Evolutionary conservation across 805 yeast genomes (phyloP).

Genomic region (Wickerhamomyces ciferrii): DNA sequence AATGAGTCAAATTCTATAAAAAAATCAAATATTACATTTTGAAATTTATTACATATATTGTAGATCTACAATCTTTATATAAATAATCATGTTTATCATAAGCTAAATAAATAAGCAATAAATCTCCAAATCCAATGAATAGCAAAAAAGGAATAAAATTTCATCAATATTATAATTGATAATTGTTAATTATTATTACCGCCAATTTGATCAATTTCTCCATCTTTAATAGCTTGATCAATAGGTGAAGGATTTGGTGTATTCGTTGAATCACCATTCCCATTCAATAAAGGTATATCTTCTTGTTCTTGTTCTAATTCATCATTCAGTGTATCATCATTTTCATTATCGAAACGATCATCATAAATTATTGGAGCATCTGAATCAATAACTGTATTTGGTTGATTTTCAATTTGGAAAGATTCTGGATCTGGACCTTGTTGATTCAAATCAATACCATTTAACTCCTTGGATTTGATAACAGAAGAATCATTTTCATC

Average conservation of each 20-base stretch:
- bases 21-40: too few relatives aligned
- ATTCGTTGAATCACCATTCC: neutral
- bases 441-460: neutral
- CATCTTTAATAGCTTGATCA: neutral
- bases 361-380: neutral
- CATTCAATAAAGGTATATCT: neutral
- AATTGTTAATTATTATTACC: neutral
- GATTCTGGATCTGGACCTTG: neutral
- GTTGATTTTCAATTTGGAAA: neutral
- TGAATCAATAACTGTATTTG: neutral
- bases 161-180: neutral
- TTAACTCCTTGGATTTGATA: neutral
- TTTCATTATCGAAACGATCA: neutral
- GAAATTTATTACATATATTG: too few relatives aligned
- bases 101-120: neutral
- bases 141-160: neutral
- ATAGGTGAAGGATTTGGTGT: neutral
- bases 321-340: neutral
- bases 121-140: neutral
- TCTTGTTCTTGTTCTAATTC: neutral
- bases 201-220: neutral
- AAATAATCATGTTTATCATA: too few relatives aligned
- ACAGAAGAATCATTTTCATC: neutral
- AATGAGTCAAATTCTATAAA: too few relatives aligned
- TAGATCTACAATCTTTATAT: too few relatives aligned